Evolutionary conservation across 192 early-diverging fungal genomes (phyloP).

Genomic region (Rhizoclosmatium globosum): DNA sequence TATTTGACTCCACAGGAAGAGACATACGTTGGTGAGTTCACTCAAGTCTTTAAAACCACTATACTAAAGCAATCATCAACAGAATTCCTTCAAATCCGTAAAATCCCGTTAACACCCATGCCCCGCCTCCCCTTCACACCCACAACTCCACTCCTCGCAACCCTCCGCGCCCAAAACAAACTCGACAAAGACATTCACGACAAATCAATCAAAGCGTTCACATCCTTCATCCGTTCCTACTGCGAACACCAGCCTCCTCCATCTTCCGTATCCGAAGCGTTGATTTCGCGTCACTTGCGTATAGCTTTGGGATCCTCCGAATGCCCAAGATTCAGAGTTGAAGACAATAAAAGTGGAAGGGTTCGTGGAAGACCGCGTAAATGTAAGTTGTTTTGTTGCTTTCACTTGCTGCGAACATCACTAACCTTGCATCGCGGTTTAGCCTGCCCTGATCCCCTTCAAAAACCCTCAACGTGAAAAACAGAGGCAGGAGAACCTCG

Average conservation of each 20-base stretch:
- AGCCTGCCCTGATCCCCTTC: slow-evolving; percentile 74
- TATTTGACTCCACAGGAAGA: slow-evolving; percentile 85
- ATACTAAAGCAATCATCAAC: not conserved
- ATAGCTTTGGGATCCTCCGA: slow-evolving; percentile 80
- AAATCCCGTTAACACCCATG: slow-evolving; percentile 76
- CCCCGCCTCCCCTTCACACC: slow-evolving; percentile 12
- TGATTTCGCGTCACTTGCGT: slow-evolving; percentile 79
- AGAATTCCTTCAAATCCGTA: slow-evolving; percentile 87
- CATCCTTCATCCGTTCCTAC: slow-evolving; percentile 90
- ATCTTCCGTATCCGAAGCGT: slow-evolving; percentile 91
- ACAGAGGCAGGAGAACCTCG: slow-evolving; percentile 55
- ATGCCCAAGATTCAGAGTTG: slow-evolving; percentile 95
- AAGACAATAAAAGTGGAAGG: slow-evolving; percentile 41
- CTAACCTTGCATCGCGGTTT: not conserved
- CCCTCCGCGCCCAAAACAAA: slow-evolving; percentile 63
- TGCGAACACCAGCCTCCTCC: slow-evolving; percentile 92
- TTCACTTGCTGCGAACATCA: not conserved
- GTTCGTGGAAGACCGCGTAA: slow-evolving; percentile 50
- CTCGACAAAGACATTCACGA: slow-evolving; percentile 84
- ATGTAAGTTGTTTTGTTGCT: slow-evolving; percentile 29
- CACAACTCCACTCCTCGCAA: not conserved
- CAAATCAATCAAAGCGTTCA: slow-evolving; percentile 81
- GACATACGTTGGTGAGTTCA: slow-evolving; percentile 74
- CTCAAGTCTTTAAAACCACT: not conserved
- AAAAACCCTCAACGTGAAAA: slow-evolving; percentile 75